Evolutionary conservation across 2,329 filamentous ascomycete genomes (phyloP).

Genomic region (Hypoxylon sp.): DNA sequence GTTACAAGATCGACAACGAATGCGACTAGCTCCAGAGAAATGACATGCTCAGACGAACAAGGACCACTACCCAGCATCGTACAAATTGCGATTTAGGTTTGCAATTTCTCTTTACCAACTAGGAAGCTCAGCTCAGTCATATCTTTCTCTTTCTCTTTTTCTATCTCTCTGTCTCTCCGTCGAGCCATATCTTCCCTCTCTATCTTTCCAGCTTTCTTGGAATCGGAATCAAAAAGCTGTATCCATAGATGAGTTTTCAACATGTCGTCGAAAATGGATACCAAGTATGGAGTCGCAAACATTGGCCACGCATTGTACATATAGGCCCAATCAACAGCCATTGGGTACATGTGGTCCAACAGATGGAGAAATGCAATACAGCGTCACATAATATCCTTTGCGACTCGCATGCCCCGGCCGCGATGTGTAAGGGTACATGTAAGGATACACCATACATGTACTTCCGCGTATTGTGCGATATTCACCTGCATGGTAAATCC

Average conservation of each 20-base stretch:
- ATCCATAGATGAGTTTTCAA: too few relatives aligned
- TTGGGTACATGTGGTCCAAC: conserved; percentile 21
- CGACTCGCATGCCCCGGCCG: conserved; percentile 27
- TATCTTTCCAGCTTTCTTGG: too few relatives aligned
- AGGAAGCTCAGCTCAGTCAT: too few relatives aligned
- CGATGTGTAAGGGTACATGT: conserved; percentile 15
- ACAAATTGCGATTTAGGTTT: conserved; percentile 16
- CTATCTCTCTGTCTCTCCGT: too few relatives aligned
- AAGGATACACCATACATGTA: conserved; percentile 26
- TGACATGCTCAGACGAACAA: conserved; percentile 25
- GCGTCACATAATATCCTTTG: conserved; percentile 28
- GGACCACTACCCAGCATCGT: conserved; percentile 21
- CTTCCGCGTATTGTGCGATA: conserved; percentile 25
- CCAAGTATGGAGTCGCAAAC: conserved; percentile 24
- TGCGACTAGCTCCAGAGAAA: conserved; percentile 30
- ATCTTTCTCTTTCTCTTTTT: too few relatives aligned
- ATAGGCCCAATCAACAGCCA: conserved; percentile 14
- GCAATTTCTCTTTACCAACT: too few relatives aligned
- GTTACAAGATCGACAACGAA: conserved; percentile 33
- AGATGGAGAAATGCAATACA: conserved; percentile 14
- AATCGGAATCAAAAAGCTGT: too few relatives aligned
- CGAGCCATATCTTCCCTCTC: too few relatives aligned
- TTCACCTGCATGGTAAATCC: conserved; percentile 28
- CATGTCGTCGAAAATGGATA: conserved; percentile 8
- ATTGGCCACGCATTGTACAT: conserved; percentile 16